Evolutionary conservation across 495 filamentous ascomycete genomes (phyloP), one percentile per base, ranked within the genome.

Genomic region (Lepraria neglecta): DNA sequence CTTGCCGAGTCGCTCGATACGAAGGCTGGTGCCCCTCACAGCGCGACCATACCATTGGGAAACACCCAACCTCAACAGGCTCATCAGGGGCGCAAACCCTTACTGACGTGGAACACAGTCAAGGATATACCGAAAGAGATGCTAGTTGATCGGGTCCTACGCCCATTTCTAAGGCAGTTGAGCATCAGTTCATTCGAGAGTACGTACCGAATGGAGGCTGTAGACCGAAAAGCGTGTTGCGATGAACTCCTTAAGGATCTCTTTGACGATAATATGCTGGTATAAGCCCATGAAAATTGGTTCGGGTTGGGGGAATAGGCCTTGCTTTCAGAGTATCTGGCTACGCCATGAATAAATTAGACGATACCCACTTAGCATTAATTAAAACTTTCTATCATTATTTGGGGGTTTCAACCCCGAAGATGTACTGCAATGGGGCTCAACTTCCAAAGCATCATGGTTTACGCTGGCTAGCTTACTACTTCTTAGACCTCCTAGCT

Each of bases 151-250:
- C 82, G 86, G 66, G 81, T 96, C 40, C 71, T 97, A 61, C 80
- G 87, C 64, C 94, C 95, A 0, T 97, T 96, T 77, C 90, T 97
- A 65, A 86, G 86, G 45, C 87, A 92, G 63, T 75, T 98, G 61
- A 96, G 91, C 67, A 95, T 97, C 56, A 88, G 85, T 69, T 86
- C 88, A 9, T 98, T 95, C 73, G 95, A 97, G 75, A 86, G 84
- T 30, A 95, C 88, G 47, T 98, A 97, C 69, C 82, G 84, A 24
- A 95, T 95, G 87, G 82, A 82, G 54, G 73, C 71, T 56, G 76
- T 86, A 38, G 91, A 95, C 73, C 69, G 80, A 68, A 82, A 82
- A 53, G 79, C 78, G n/a, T 92, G 87, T 68, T 79, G 79, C 60
- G 78, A 82, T 66, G 79, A 80, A 63, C 64, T 97, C 56, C 69